Percentiles rank a stretch among this genome's conserved stretches.
Conservation (phyloP, 192 early-diverging fungal genomes). For the Dispira parvispora region DNA sequence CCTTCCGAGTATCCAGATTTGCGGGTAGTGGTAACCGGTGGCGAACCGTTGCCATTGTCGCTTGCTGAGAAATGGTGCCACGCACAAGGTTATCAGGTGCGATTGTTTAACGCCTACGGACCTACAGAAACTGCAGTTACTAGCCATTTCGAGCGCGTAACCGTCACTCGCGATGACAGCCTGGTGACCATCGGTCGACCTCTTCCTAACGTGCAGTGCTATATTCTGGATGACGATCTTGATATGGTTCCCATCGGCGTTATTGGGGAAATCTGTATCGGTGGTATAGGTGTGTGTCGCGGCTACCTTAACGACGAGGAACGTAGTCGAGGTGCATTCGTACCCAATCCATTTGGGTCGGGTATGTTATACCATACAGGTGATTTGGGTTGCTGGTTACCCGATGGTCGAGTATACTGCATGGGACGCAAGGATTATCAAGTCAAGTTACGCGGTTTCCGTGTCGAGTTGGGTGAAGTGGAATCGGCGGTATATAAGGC, state of each 20-base stretch:
- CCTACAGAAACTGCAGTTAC: not conserved
- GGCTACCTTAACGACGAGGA: constrained; percentile 21
- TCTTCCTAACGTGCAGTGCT: not conserved
- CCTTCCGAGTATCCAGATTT: not conserved
- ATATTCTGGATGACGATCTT: not conserved
- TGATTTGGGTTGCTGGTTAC: constrained; percentile 16
- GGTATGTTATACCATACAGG: constrained; percentile 20
- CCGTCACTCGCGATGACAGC: not conserved
- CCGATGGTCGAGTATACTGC: constrained; percentile 15
- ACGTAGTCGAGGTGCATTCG: constrained; percentile 15
- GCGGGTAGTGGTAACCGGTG: not conserved
- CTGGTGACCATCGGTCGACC: not conserved
- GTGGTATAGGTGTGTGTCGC: constrained; percentile 13
- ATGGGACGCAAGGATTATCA: constrained; percentile 20
- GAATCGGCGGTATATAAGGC: no score
- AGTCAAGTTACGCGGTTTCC: constrained; percentile 21
- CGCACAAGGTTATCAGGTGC: not conserved
- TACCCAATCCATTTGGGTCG: constrained; percentile 19
- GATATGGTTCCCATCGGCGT: not conserved
- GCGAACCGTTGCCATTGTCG: not conserved
- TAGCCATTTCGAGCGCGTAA: not conserved
- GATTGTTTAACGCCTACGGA: not conserved
- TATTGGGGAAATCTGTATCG: not conserved
- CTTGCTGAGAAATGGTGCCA: not conserved
- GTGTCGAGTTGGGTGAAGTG: constrained; percentile 19